Base-by-base conservation (phyloP, 192 early-diverging fungal species). In the Backusella tarrabulga region DNA sequence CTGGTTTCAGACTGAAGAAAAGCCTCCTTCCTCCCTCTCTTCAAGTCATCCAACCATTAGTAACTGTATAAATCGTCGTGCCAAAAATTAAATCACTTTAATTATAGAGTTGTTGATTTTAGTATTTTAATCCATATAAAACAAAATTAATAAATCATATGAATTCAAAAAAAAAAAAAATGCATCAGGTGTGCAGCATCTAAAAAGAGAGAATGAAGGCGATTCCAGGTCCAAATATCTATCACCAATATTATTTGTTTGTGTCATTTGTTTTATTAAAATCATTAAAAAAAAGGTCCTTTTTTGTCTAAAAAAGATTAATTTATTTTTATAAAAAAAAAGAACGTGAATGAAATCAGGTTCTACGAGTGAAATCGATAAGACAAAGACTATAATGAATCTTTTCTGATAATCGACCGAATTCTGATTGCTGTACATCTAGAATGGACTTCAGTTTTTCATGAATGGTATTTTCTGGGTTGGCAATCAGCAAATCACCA, bases 401-500 rank as follows among this genome's bases (percentile, higher is more conserved):
- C 46, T 84, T 67, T 29, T 84, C 79, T 29, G 79, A 78, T 32
- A 84, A 73, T 42, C 83, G 76, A 35, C 77, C 77, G 42, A 73
- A 78, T 40, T 84, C 79, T 35, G 52, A 17, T 21, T 80, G 32
- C 34, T 84, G 79, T 29, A 67, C 40, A 54, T 80, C 29, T 40
- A 76, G 68, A 44, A 90, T 73, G 41, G 71, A 73, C 19, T 86
- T 69, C 11, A 91, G 77, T 36, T 83, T 81, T 70, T 85, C 79
- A 23, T 84, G 74, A 70, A 89, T 74, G 4, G 78, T 71, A 68
- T 84, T 85, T 6, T 42, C 34, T 0, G 87, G 80, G 73, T 93
- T 92, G 17, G 86, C 85, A 40, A 89, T 81, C 72, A 97, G 82
- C 17, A 95, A 79, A 76, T 95, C 94, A 19, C 91, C 92, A 82